phyloP scores from a whole-genome alignment of 345 rosid genomes.

The Nephelium lappaceum region DNA sequence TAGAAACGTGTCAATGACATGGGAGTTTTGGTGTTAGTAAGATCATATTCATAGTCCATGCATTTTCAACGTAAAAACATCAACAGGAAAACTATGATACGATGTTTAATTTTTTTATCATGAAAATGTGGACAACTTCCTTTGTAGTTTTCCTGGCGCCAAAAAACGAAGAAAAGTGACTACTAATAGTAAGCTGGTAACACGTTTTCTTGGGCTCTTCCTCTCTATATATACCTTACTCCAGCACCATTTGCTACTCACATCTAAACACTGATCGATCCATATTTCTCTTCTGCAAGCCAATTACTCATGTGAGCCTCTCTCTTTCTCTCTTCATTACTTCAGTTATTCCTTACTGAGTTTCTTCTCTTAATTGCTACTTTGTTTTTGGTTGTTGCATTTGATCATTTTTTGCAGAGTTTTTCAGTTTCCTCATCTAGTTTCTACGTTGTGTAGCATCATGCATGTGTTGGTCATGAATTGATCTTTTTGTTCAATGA shows the following conservation, averaged over 20 bases:
- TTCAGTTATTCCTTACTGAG: neutral
- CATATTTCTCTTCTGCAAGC: neutral
- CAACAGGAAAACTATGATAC: no score
- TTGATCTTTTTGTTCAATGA: neutral
- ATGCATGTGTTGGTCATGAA: neutral
- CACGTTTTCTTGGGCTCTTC: neutral
- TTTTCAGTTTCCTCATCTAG: neutral
- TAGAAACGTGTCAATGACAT: neutral
- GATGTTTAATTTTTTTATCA: no score
- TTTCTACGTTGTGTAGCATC: no score
- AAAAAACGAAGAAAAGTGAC: slow-evolving; percentile 16
- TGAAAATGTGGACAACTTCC: no score
- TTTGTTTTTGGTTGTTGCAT: neutral
- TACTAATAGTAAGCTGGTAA: no score
- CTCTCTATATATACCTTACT: neutral
- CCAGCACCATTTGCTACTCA: neutral
- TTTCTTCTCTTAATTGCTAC: neutral
- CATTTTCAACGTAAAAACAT: neutral
- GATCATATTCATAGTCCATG: neutral
- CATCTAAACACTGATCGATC: neutral
- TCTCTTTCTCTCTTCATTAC: neutral
- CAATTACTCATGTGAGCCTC: neutral
- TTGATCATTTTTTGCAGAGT: neutral
- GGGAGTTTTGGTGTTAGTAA: neutral
- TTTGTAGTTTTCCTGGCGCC: neutral